These are phyloP conservation scores for Saccharomycopsis oosterbeekiorum DNA, from an alignment of 805 yeast species.

Conservation along the genomic window DNA sequence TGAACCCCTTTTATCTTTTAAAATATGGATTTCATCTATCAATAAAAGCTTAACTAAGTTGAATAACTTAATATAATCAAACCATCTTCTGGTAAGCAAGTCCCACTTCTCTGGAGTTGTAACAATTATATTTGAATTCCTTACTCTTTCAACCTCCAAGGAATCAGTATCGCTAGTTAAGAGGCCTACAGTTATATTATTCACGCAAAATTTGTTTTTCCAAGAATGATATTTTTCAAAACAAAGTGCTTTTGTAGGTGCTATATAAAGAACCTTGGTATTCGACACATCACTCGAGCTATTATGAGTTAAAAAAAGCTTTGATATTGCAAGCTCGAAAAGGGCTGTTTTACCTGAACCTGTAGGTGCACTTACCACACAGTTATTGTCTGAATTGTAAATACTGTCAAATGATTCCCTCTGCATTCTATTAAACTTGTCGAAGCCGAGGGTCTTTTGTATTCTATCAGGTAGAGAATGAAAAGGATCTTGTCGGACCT, in stretches of 20 bases:
- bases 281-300: slow-evolving; percentile 20
- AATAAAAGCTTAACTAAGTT: slow-evolving; percentile 36
- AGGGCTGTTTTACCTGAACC: slow-evolving; percentile 52
- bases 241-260: slow-evolving; percentile 53
- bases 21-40: slow-evolving; percentile 39
- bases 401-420: slow-evolving; percentile 32
- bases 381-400: slow-evolving; percentile 30
- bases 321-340: slow-evolving; percentile 42
- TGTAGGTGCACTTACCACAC: slow-evolving; percentile 45
- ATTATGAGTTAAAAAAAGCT: slow-evolving; percentile 25
- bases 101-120: slow-evolving; percentile 62
- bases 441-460: background rate
- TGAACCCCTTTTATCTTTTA: slow-evolving; percentile 39
- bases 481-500: too few relatives aligned
- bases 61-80: slow-evolving; percentile 31
- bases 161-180: slow-evolving; percentile 46
- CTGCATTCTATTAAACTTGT: slow-evolving; percentile 42
- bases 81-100: slow-evolving; percentile 42
- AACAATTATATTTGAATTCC: slow-evolving; percentile 41
- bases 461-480: background rate
- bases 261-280: slow-evolving; percentile 38
- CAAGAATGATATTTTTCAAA: slow-evolving; percentile 40
- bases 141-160: slow-evolving; percentile 35
- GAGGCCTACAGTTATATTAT: slow-evolving; percentile 37
- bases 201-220: slow-evolving; percentile 30